These are phyloP conservation scores for Daldinia eschscholtzii DNA, from an alignment of 2,329 filamentous ascomycete species.

Conservation along the genomic window DNA sequence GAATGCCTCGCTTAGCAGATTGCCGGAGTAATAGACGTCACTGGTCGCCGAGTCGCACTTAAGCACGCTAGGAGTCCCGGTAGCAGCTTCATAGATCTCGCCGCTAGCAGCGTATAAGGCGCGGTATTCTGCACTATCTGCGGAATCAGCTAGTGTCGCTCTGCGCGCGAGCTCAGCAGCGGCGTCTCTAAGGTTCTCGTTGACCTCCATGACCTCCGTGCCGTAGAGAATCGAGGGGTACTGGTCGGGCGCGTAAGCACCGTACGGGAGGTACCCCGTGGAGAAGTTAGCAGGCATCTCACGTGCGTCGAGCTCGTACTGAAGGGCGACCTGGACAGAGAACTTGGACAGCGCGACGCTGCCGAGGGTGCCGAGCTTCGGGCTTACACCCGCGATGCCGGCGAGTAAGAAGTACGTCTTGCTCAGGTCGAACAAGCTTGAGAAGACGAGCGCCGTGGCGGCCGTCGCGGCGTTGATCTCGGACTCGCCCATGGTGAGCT, in stretches of 20 bases:
- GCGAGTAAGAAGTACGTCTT: slow-evolving; percentile 78
- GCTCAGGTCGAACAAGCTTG: slow-evolving; percentile 62
- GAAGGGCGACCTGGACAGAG: slow-evolving; percentile 78
- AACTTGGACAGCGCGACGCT: slow-evolving; percentile 77
- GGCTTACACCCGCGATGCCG: slow-evolving; percentile 82
- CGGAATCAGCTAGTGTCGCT: not conserved
- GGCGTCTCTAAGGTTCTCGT: not conserved
- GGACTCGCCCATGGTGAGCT: not conserved
- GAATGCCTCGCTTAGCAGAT: slow-evolving; percentile 71
- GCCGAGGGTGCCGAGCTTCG: slow-evolving; percentile 73
- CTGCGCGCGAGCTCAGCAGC: not conserved
- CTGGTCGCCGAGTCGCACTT: slow-evolving; percentile 77
- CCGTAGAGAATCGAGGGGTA: slow-evolving; percentile 1
- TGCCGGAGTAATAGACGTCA: slow-evolving; percentile 78
- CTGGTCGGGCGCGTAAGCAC: slow-evolving; percentile 54
- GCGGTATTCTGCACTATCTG: not conserved
- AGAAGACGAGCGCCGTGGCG: not conserved
- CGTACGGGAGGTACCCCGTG: slow-evolving; percentile 78
- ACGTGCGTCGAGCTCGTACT: slow-evolving; percentile 80
- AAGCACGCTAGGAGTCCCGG: not conserved
- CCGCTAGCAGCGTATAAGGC: not conserved
- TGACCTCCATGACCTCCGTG: slow-evolving; percentile 6
- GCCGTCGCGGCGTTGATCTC: slow-evolving; percentile 6
- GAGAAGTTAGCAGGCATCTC: slow-evolving; percentile 74
- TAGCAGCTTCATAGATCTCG: not conserved